phyloP scores from a whole-genome alignment of 352 stramenopile genomes.

The Phytophthora foliorum region DNA sequence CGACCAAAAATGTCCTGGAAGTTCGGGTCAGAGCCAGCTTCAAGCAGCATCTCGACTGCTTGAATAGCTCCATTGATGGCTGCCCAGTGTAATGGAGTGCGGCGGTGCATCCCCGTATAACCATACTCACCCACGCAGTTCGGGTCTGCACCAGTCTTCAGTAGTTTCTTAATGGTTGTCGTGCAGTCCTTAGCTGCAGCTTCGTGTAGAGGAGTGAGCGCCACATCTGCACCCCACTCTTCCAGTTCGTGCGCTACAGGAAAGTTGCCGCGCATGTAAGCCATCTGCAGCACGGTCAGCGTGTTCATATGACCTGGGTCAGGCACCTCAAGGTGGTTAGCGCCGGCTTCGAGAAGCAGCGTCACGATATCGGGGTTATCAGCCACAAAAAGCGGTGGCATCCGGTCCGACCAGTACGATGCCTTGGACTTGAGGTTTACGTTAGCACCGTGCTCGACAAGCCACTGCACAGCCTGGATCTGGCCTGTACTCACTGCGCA shows the following conservation, averaged over 20 bases:
- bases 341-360: slow-evolving; percentile 65
- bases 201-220: slow-evolving; percentile 74
- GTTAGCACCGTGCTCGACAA: slow-evolving; percentile 62
- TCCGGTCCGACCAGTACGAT: slow-evolving; percentile 70
- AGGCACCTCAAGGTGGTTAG: slow-evolving; percentile 77
- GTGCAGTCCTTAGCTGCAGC: slow-evolving; percentile 61
- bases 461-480: slow-evolving; percentile 62
- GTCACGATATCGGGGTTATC: slow-evolving; percentile 75
- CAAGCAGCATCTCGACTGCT: slow-evolving; percentile 56
- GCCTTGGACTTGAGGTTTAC: slow-evolving; percentile 72
- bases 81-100: slow-evolving; percentile 79
- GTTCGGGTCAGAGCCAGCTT: slow-evolving; percentile 70
- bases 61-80: slow-evolving; percentile 63
- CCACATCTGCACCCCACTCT: slow-evolving; percentile 77
- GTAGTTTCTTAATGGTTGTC: slow-evolving; percentile 46
- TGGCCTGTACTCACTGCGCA: slow-evolving; percentile 74
- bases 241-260: slow-evolving; percentile 72
- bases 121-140: slow-evolving; percentile 79
- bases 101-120: slow-evolving; percentile 72
- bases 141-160: slow-evolving; percentile 59
- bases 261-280: slow-evolving; percentile 75
- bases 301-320: slow-evolving; percentile 78
- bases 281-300: slow-evolving; percentile 71
- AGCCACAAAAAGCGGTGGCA: slow-evolving; percentile 75
- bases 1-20: slow-evolving; percentile 73